These are phyloP conservation scores for Bonia amplexicaulis DNA, from an alignment of 176 grass and related monocot species.

Conservation along the genomic window DNA sequence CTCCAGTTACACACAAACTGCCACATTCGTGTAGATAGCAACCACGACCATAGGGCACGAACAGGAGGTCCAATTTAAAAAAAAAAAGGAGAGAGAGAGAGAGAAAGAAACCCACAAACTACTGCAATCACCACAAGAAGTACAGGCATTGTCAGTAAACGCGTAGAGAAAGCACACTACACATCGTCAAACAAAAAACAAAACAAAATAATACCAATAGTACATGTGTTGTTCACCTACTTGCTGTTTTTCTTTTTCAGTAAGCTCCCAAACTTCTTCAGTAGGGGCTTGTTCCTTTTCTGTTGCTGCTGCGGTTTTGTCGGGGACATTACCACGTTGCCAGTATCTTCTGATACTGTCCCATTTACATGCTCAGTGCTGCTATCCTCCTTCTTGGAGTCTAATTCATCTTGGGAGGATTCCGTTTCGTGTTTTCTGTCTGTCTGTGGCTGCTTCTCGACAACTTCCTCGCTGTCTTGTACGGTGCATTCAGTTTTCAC, in stretches of 20 bases:
- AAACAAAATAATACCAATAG: constrained; percentile 43
- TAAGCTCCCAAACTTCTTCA: constrained; percentile 80
- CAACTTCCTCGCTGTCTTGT: constrained; percentile 27
- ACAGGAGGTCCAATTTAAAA: constrained; percentile 28
- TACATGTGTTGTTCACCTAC: constrained; percentile 37
- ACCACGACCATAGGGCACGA: constrained; percentile 35
- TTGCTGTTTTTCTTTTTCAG: constrained; percentile 95
- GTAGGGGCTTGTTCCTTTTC: constrained; percentile 82
- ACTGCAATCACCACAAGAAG: constrained; percentile 45
- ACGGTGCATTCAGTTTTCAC: constrained; percentile 16
- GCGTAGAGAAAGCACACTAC: constrained; percentile 44
- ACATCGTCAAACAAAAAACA: constrained; percentile 46
- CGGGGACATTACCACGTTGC: constrained; percentile 38
- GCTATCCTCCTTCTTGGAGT: constrained; percentile 50
- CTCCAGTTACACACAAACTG: constrained; percentile 39
- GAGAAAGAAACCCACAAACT: constrained; percentile 40
- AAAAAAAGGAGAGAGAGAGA: neutral
- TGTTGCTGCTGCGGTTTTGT: constrained; percentile 52
- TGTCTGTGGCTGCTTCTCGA: constrained; percentile 31
- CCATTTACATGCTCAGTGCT: constrained; percentile 43
- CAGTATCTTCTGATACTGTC: constrained; percentile 29
- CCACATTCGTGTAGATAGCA: constrained; percentile 41
- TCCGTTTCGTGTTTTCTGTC: constrained; percentile 43
- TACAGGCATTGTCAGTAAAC: constrained; percentile 39
- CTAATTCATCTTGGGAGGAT: constrained; percentile 35